Conservation (phyloP, 192 early-diverging fungal genomes). For the Podila epigama region DNA sequence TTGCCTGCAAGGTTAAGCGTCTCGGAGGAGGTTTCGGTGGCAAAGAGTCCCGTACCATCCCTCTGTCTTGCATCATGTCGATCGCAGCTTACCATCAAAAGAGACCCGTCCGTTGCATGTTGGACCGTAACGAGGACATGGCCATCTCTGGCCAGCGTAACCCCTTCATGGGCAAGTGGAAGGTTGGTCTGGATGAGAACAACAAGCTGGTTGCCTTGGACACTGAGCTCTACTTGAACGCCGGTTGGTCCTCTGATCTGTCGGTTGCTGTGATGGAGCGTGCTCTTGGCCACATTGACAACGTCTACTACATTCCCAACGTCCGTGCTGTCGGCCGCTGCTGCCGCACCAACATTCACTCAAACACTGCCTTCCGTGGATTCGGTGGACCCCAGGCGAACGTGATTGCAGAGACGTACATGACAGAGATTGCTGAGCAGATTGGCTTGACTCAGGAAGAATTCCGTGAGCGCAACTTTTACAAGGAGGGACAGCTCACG, state of each 20-base stretch:
- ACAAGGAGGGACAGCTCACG: conserved; percentile 72
- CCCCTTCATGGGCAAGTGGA: conserved; percentile 82
- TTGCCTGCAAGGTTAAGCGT: conserved; percentile 82
- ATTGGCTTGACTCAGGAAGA: conserved; percentile 68
- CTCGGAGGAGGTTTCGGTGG: conserved; percentile 92
- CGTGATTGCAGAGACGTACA: conserved; percentile 80
- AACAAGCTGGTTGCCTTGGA: conserved; percentile 75
- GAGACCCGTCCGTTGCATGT: conserved; percentile 76
- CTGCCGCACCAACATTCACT: conserved; percentile 84
- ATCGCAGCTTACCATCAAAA: conserved; percentile 73
- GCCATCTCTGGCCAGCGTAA: conserved; percentile 75
- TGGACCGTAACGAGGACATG: conserved; percentile 90
- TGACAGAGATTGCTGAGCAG: conserved; percentile 79
- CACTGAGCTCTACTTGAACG: conserved; percentile 63
- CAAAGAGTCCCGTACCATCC: conserved; percentile 72
- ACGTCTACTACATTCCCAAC: conserved; percentile 81
- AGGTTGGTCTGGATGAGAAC: conserved; percentile 71
- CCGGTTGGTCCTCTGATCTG: conserved; percentile 72
- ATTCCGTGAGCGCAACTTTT: conserved; percentile 75
- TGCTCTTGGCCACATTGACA: conserved; percentile 78
- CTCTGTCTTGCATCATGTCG: conserved; percentile 68
- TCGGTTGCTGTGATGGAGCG: conserved; percentile 76
- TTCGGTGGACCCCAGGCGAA: conserved; percentile 89
- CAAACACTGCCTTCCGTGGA: conserved; percentile 88
- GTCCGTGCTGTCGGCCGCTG: conserved; percentile 69